phyloP scores from a whole-genome alignment of 2,329 filamentous ascomycete species.

The Tolypocladium tropicale region DNA sequence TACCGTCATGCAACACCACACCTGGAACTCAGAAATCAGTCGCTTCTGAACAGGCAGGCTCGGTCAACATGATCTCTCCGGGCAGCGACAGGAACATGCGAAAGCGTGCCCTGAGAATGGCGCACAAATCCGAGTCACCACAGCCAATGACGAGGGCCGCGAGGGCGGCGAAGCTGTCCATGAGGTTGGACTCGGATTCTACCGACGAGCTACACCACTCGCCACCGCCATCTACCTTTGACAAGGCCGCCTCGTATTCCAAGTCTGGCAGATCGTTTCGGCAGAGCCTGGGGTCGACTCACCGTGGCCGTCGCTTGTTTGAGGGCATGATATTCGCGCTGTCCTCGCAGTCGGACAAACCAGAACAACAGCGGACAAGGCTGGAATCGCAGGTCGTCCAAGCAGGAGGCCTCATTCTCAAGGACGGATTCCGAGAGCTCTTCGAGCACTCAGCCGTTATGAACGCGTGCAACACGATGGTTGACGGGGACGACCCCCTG shows the following conservation, averaged over 20 bases:
- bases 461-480: constrained; percentile 18
- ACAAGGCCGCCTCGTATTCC: constrained; percentile 23
- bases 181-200: constrained; percentile 29
- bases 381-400: constrained; percentile 54
- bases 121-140: constrained; percentile 16
- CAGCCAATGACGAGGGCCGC: constrained; percentile 11
- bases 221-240: constrained; percentile 22
- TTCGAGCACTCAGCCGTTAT: constrained; percentile 45
- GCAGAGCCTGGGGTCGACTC: constrained; percentile 15
- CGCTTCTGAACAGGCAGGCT: constrained; percentile 10
- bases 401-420: constrained; percentile 63
- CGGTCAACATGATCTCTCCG: constrained; percentile 14
- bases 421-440: constrained; percentile 70
- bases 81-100: constrained; percentile 8
- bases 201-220: constrained; percentile 38
- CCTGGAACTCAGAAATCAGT: constrained; percentile 23
- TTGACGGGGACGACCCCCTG: constrained; percentile 27
- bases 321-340: constrained; percentile 79
- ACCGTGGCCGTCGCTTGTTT: constrained; percentile 42
- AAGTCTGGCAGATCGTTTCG: constrained; percentile 16
- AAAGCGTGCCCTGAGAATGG: constrained; percentile 7
- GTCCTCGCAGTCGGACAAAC: constrained; percentile 48
- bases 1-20: constrained; percentile 23
- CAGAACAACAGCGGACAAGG: constrained; percentile 26
- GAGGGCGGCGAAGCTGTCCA: constrained; percentile 12